Percentiles rank a stretch among this genome's conserved stretches.
These are phyloP conservation scores for Takakia lepidozioides DNA, from an alignment of 225 moss, liverwort and hornwort species.

Conservation along the genomic window DNA sequence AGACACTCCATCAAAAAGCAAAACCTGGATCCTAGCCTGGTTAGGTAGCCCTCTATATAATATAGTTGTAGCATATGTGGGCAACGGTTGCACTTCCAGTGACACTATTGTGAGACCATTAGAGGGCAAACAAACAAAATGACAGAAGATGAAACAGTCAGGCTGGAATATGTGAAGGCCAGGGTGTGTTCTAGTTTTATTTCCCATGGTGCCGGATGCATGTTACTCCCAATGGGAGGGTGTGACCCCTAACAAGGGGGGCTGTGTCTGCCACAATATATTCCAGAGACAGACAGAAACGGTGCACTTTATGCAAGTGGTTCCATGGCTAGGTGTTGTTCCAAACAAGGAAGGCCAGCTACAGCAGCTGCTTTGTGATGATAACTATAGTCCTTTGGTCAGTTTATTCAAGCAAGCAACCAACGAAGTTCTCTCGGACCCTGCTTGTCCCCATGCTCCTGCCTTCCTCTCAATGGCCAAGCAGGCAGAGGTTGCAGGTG, in stretches of 20 bases:
- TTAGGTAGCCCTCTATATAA: not conserved
- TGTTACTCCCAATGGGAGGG: too few species aligned
- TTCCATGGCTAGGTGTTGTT: slow-evolving; percentile 56
- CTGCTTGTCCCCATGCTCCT: slow-evolving; percentile 21
- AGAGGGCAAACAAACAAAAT: too few species aligned
- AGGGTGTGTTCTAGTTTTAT: too few species aligned
- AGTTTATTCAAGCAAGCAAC: slow-evolving; percentile 50
- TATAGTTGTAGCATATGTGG: too few species aligned
- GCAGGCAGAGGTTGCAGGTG: slow-evolving; percentile 56
- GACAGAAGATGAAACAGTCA: too few species aligned
- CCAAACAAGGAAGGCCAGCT: slow-evolving; percentile 50
- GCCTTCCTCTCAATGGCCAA: slow-evolving; percentile 45
- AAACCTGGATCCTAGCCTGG: slow-evolving; percentile 1
- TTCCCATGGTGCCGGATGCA: too few species aligned
- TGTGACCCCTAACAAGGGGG: not conserved
- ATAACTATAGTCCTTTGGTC: slow-evolving; percentile 48
- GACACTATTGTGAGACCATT: too few species aligned
- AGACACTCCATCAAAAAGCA: not conserved
- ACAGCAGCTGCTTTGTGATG: slow-evolving; percentile 50
- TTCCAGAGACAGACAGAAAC: slow-evolving; percentile 52
- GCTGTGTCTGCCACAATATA: not conserved
- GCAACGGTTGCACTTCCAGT: too few species aligned
- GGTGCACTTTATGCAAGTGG: slow-evolving; percentile 57
- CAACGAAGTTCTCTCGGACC: slow-evolving; percentile 25
- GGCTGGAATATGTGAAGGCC: too few species aligned